Conservation (phyloP, 208 protist genomes). For the Leishmania tropica region DNA sequence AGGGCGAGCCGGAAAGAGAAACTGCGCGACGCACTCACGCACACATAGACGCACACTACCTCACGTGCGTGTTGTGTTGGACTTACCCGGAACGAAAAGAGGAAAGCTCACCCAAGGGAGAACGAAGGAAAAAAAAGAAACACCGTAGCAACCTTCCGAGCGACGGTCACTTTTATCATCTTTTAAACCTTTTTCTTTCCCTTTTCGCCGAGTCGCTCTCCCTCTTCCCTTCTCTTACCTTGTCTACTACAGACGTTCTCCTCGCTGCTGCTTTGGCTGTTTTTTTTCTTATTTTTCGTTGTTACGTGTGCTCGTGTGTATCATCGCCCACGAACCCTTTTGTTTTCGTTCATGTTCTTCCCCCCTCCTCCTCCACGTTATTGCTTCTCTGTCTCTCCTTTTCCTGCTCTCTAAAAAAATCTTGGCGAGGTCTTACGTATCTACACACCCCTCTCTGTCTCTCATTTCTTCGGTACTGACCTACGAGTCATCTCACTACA, state of each 20-base stretch:
- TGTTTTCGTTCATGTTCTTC: not conserved
- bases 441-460: not conserved
- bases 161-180: not conserved
- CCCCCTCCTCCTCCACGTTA: not conserved
- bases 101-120: not conserved
- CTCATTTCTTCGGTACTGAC: not conserved
- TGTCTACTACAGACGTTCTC: not conserved
- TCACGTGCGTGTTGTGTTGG: not conserved
- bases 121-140: too few relatives aligned
- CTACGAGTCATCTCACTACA: not conserved
- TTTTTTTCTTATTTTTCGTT: not conserved
- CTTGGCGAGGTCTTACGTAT: not conserved
- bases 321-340: not conserved
- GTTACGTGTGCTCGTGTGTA: not conserved
- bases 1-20: not conserved
- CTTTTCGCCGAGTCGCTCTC: not conserved
- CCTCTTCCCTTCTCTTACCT: not conserved
- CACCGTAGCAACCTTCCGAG: not conserved
- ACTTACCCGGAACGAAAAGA: too few relatives aligned
- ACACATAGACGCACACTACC: not conserved
- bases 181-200: not conserved
- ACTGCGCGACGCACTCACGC: not conserved
- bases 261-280: slow-evolving; percentile 2
- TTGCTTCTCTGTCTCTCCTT: slow-evolving; percentile 5
- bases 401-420: not conserved